Evolutionary conservation across 1,284 basidiomycete genomes (phyloP).

Genomic region (Ustilago curta): DNA sequence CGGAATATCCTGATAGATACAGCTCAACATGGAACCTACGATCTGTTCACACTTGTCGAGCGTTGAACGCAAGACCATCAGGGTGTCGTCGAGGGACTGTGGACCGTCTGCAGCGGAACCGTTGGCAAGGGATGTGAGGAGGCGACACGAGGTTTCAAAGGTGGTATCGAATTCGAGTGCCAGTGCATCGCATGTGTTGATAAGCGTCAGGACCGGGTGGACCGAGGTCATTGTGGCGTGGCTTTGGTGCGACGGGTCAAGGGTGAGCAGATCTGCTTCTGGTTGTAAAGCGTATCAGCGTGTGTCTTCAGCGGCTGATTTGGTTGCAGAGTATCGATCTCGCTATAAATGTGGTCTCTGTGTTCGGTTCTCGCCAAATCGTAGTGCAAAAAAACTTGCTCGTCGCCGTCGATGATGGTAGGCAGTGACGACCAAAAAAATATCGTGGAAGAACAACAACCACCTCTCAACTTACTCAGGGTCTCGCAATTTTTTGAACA

Average conservation of each 20-base stretch:
- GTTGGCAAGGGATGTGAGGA: slow-evolving; percentile 11
- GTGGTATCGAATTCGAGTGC: slow-evolving; percentile 31
- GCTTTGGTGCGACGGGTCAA: not conserved
- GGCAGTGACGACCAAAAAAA: too few species aligned
- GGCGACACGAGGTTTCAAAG: slow-evolving; percentile 10
- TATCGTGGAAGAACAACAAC: too few species aligned
- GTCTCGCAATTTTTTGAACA: too few species aligned
- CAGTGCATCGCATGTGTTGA: slow-evolving; percentile 40
- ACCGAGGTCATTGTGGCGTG: not conserved
- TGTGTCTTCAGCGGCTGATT: too few species aligned
- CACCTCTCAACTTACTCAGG: too few species aligned
- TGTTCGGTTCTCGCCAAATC: too few species aligned
- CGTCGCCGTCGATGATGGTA: too few species aligned
- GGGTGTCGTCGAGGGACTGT: slow-evolving; percentile 13
- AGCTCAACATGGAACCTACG: slow-evolving; percentile 19
- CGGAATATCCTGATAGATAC: slow-evolving; percentile 37
- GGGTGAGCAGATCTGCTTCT: too few species aligned
- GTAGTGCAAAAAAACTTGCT: too few species aligned
- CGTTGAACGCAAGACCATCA: slow-evolving; percentile 20
- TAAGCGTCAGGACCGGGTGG: slow-evolving; percentile 41
- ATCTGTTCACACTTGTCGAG: slow-evolving; percentile 27
- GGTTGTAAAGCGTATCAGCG: too few species aligned
- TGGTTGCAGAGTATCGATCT: too few species aligned
- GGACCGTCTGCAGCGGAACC: not conserved
- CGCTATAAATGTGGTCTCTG: too few species aligned